Evolutionary conservation across 306 rosid species (phyloP).

Genomic region (Elaeagnus macrophylla): DNA sequence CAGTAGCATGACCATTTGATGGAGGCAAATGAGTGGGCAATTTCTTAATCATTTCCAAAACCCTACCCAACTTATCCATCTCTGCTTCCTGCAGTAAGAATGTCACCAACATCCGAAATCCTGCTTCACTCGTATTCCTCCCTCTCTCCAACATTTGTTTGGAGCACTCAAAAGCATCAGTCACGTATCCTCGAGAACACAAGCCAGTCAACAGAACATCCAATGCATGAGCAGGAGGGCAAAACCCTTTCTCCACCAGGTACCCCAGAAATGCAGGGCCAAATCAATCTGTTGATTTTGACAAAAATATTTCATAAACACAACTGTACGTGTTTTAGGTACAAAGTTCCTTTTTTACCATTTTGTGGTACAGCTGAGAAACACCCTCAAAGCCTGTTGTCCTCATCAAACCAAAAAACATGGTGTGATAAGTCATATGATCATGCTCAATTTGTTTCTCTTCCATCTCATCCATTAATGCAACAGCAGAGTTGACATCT

Average conservation of each 20-base stretch:
- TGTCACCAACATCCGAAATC: slow-evolving; percentile 59
- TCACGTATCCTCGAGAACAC: slow-evolving; percentile 52
- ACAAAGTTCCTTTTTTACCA: slow-evolving; percentile 48
- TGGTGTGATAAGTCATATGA: slow-evolving; percentile 58
- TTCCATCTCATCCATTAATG: slow-evolving; percentile 68
- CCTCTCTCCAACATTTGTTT: slow-evolving; percentile 76
- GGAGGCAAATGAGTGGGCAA: slow-evolving; percentile 51
- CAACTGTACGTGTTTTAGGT: slow-evolving; percentile 63
- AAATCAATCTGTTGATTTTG: slow-evolving; percentile 50
- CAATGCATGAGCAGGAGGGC: slow-evolving; percentile 80
- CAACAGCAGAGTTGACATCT: slow-evolving; percentile 46
- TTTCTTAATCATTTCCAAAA: slow-evolving; percentile 51
- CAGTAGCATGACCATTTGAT: slow-evolving; percentile 31
- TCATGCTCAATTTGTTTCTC: slow-evolving; percentile 44
- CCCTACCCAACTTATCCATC: slow-evolving; percentile 44
- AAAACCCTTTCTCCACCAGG: slow-evolving; percentile 57
- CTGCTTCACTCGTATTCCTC: slow-evolving; percentile 58
- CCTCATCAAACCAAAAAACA: slow-evolving; percentile 49
- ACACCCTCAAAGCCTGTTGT: slow-evolving; percentile 41
- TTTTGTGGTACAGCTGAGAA: slow-evolving; percentile 47
- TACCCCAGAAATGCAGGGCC: slow-evolving; percentile 60
- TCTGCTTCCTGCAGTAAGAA: slow-evolving; percentile 37
- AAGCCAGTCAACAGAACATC: slow-evolving; percentile 73
- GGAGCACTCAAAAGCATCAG: slow-evolving; percentile 69
- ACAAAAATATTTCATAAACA: slow-evolving; percentile 68